Evolutionary conservation across 768 basidiomycete species (phyloP), one percentile per base, ranked within the genome.

Genomic region (Amylocystis lapponica): DNA sequence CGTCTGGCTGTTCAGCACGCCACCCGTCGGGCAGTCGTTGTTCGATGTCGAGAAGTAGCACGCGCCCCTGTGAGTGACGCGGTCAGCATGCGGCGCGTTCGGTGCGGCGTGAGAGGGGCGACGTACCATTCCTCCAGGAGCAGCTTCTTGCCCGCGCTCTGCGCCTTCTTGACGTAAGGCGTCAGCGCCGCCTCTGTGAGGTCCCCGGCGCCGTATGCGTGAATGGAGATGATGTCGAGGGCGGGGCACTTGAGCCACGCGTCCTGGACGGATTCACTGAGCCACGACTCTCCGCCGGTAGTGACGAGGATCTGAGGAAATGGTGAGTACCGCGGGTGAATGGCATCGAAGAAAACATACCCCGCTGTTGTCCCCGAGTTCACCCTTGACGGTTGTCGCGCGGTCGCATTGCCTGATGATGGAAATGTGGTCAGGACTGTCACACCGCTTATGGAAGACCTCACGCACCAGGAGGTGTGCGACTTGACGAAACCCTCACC

Each of bases 51-150:
- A 27, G 41, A 48, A 56, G 46, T 54, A 56, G 49, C 58, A 61
- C 4, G 54, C 58, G 20, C 60, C 60, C 58, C 55, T 52, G 23
- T 23, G n/a, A 20, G 12, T 16, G 36, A 25, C n/a, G n/a, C n/a
- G n/a, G n/a, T n/a, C n/a, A n/a, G n/a, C n/a, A n/a, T n/a, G n/a
- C n/a, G n/a, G n/a, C n/a, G n/a, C n/a, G n/a, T n/a, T 37, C n/a
- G n/a, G n/a, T n/a, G n/a, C n/a, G n/a, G n/a, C n/a, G n/a, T n/a
- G n/a, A n/a, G n/a, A n/a, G n/a, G n/a, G n/a, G n/a, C n/a, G n/a
- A n/a, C 27, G 34, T 25, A 62, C 66, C 67, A 66, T 49, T 68
- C 67, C 39, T 67, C 58, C 23, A 65, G 43, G 39, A 68, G 43
- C 14, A 68, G 52, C 41, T 59, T 63, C 59, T 67, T 68, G 3